These are phyloP conservation scores for Hymenoscyphus fructigenus DNA, from an alignment of 2,329 filamentous ascomycete species.

Conservation along the genomic window DNA sequence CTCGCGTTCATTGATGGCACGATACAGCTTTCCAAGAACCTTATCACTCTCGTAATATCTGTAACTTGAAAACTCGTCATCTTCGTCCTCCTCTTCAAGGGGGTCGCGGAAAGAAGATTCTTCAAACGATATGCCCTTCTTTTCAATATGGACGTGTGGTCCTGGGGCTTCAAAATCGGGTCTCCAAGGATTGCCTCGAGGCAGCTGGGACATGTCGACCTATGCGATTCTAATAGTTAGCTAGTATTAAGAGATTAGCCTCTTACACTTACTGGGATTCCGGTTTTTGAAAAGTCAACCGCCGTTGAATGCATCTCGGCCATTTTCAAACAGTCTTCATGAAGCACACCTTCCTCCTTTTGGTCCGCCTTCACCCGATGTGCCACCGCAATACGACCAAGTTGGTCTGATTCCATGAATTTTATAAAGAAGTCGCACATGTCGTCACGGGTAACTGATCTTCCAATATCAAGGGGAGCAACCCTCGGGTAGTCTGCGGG, in stretches of 20 bases:
- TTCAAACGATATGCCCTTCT: conserved; percentile 31
- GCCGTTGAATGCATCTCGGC: conserved; percentile 68
- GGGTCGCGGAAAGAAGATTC: conserved; percentile 4
- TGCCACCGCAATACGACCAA: conserved; percentile 63
- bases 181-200: conserved; percentile 33
- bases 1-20: conserved; percentile 68
- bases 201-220: conserved; percentile 30
- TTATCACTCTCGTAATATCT: conserved; percentile 68
- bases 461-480: conserved; percentile 55
- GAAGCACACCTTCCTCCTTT: conserved; percentile 48
- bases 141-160: conserved; percentile 44
- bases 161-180: conserved; percentile 56
- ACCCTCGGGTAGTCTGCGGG: conserved; percentile 71
- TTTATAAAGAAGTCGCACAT: conserved; percentile 81
- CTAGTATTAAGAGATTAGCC: neutral
- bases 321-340: conserved; percentile 43
- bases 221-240: conserved; percentile 11
- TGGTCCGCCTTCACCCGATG: conserved; percentile 67
- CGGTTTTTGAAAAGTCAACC: conserved; percentile 76
- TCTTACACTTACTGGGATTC: conserved; percentile 50
- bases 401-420: conserved; percentile 67
- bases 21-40: conserved; percentile 68
- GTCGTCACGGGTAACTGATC: conserved; percentile 59
- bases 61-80: conserved; percentile 47
- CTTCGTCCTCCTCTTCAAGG: conserved; percentile 45